Evolutionary conservation across 306 rosid species (phyloP).

Genomic region (Medicago ruthenica): DNA sequence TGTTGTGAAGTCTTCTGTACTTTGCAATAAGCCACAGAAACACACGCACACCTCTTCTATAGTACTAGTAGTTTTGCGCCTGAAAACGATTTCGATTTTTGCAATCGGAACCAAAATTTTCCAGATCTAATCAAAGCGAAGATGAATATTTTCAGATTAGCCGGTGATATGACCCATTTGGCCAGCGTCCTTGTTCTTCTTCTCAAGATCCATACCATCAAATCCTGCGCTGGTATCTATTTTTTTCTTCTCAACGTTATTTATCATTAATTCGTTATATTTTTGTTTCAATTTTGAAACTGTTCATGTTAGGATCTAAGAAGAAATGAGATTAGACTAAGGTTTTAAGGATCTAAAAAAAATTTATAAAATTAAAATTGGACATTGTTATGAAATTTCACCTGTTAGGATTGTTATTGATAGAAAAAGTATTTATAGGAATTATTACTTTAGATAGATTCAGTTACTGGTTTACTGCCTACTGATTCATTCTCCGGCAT

Average conservation of each 20-base stretch:
- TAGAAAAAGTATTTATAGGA: neutral
- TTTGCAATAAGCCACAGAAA: neutral
- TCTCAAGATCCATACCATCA: slow-evolving; percentile 97
- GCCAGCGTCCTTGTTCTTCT: slow-evolving; percentile 83
- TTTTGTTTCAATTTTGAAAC: neutral
- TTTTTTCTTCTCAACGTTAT: neutral
- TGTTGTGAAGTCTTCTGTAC: slow-evolving; percentile 2
- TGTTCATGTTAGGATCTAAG: too few relatives aligned
- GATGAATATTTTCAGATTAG: slow-evolving; percentile 92
- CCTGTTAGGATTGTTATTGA: neutral
- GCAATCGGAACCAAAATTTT: neutral
- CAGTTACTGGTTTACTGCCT: neutral
- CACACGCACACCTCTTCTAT: too few relatives aligned
- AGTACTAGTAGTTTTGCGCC: neutral
- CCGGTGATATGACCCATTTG: slow-evolving; percentile 92
- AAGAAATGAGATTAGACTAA: too few relatives aligned
- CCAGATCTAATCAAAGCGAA: slow-evolving; percentile 33
- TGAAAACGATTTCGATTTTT: neutral
- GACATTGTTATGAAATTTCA: slow-evolving; percentile 9
- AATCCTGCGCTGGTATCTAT: slow-evolving; percentile 88
- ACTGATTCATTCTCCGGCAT: neutral
- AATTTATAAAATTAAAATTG: too few relatives aligned
- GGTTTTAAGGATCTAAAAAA: neutral
- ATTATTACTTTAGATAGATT: slow-evolving; percentile 12
- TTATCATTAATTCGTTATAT: neutral